Evolutionary conservation across 225 moss, liverwort and hornwort species (phyloP), one percentile per base, ranked within the genome.

Genomic region (Antitrichia curtipendula): DNA sequence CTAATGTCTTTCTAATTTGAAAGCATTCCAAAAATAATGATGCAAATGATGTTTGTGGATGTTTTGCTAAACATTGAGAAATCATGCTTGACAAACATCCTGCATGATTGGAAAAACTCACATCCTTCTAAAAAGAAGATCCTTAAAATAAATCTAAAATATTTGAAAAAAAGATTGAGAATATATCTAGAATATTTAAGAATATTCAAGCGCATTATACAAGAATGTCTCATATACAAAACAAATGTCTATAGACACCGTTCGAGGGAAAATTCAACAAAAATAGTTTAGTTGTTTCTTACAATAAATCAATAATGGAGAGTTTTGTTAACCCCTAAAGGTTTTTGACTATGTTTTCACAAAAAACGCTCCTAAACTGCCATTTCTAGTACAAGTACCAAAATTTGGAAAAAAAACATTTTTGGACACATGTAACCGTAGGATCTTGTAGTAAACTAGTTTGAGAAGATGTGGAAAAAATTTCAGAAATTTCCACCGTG

Each of bases 181-280:
- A 41, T 27, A 8, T 41, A 27, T 41, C 1, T 41, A 41, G 3
- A 41, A 41, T 70, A 70, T 41, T 70, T 47, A 45, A 2, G 45
- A 28, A 19, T 20, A 49, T 31, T 73, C 12, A 49, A 73, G 19
- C 0, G 2, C 18, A 68, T 38, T 36, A 20, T 36, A 65, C 5
- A n/a, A 65, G n/a, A 38, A 38, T 68, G 38, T 7, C 0, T 68
- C 2, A 7, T 13, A 13, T 13, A 4, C 3, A 1, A 68, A 68
- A 68, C 38, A 68, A 47, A 47, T 73, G 4, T 41, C 22, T 0
- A 0, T 12, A 0, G 0, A 13, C 12, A 22, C 13, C 1, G 0
- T 68, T 66, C 12, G 38, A n/a, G 12, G 22, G 38, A 66, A 66
- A 38, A 31, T 68, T 4, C 20, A 66, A 21, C 12, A 66, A 66